A percentile compares a stretch with the other conserved stretches of the same genome.
These are phyloP conservation scores for Coemansia sp. DNA, from an alignment of 192 early-diverging fungal species.

Conservation along the genomic window DNA sequence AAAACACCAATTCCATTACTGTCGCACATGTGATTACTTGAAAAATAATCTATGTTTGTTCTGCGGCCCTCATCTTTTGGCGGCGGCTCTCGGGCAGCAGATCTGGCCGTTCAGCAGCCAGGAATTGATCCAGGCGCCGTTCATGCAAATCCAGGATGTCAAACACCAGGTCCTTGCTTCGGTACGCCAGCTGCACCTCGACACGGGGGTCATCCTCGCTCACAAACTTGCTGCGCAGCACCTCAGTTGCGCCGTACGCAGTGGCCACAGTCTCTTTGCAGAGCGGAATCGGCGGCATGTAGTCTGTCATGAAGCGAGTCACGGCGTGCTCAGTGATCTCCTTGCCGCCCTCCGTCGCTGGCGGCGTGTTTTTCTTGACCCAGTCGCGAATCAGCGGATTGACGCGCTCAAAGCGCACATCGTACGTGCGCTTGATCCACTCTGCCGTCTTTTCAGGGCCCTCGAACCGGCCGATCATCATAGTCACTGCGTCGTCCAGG, in stretches of 20 bases:
- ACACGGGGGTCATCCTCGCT: conserved; percentile 1
- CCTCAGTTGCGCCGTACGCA: conserved; percentile 22
- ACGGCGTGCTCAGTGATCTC: neutral
- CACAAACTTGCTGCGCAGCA: conserved; percentile 20
- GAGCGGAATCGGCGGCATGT: conserved; percentile 31
- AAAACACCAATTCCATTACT: no score
- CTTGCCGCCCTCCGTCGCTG: neutral
- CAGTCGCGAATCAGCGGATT: conserved; percentile 9
- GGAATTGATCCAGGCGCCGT: conserved; percentile 26
- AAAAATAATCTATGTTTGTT: neutral
- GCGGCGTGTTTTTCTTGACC: conserved; percentile 1
- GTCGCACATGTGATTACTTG: no score
- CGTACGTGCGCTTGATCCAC: conserved; percentile 4
- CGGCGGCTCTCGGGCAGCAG: conserved; percentile 19
- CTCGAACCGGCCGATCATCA: conserved; percentile 36
- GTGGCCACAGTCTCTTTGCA: conserved; percentile 33
- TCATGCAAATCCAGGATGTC: conserved; percentile 30
- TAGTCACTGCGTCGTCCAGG: conserved; percentile 26
- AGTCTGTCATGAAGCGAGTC: conserved; percentile 32
- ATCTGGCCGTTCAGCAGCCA: conserved; percentile 25
- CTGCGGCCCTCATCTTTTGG: neutral
- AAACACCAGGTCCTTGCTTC: conserved; percentile 15
- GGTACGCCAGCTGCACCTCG: conserved; percentile 21
- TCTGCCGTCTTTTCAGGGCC: neutral
- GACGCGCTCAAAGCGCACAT: conserved; percentile 1